Evolutionary conservation across 2,329 filamentous ascomycete species (phyloP).

Genomic region (Ophiostoma ulmi): DNA sequence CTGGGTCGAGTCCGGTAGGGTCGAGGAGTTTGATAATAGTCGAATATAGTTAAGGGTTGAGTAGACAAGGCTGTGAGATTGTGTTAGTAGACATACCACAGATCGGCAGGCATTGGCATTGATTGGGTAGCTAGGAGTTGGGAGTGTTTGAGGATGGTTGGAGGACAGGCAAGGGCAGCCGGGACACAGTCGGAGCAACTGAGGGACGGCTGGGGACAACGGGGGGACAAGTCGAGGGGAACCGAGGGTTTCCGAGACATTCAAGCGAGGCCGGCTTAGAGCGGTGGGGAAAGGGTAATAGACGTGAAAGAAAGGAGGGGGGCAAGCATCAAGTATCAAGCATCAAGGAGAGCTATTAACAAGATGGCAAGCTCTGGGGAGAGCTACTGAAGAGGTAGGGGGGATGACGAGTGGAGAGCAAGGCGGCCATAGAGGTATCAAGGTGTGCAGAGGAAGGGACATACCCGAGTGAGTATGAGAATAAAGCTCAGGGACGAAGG

Average conservation of each 20-base stretch:
- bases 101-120: not conserved
- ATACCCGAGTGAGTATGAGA: not conserved
- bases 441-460: not conserved
- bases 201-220: not conserved
- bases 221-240: not conserved
- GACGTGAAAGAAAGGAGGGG: not conserved
- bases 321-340: not conserved
- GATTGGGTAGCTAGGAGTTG: not conserved
- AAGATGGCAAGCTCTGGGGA: not conserved
- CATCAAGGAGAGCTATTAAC: not conserved
- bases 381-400: not conserved
- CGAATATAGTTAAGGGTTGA: not conserved
- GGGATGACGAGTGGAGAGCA: not conserved
- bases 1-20: not conserved
- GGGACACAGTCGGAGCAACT: not conserved
- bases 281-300: conserved; percentile 12
- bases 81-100: not conserved
- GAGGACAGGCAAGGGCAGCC: not conserved
- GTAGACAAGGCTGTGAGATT: conserved; percentile 8
- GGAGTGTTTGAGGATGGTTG: not conserved
- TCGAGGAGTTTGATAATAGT: not conserved
- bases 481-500: not conserved
- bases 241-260: not conserved
- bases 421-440: not conserved
- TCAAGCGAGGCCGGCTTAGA: conserved; percentile 10